phyloP scores from a whole-genome alignment of 495 filamentous ascomycete species.

The Trichoderma erinaceum region DNA sequence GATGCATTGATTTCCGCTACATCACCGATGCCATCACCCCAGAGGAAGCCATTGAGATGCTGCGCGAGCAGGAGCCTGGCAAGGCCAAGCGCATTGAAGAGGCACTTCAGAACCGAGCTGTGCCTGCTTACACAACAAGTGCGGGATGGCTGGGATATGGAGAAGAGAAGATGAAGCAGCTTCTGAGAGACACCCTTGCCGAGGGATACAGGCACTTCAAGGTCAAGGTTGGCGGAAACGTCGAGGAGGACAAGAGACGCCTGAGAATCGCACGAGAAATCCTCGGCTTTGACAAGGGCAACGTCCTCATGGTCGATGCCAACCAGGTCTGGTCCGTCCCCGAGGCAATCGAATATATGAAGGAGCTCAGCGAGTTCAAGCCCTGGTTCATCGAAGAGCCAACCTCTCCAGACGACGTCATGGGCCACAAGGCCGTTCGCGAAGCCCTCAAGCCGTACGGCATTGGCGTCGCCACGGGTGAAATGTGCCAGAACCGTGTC shows the following conservation, averaged over 20 bases:
- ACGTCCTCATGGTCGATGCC: slow-evolving; percentile 90
- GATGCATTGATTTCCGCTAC: slow-evolving; percentile 88
- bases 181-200: slow-evolving; percentile 64
- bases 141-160: slow-evolving; percentile 94
- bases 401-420: slow-evolving; percentile 87
- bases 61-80: slow-evolving; percentile 53
- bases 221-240: slow-evolving; percentile 72
- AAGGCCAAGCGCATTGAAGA: slow-evolving; percentile 64
- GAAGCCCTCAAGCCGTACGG: slow-evolving; percentile 67
- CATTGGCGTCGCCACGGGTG: slow-evolving; percentile 85
- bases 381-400: slow-evolving; percentile 98
- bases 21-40: slow-evolving; percentile 90
- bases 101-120: slow-evolving; percentile 62
- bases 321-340: slow-evolving; percentile 94
- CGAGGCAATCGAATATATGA: slow-evolving; percentile 85
- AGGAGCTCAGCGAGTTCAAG: slow-evolving; percentile 72
- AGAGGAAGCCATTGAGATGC: slow-evolving; percentile 68
- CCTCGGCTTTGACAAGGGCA: slow-evolving; percentile 80
- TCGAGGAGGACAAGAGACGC: slow-evolving; percentile 64
- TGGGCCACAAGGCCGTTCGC: slow-evolving; percentile 78
- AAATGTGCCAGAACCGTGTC: slow-evolving; percentile 95
- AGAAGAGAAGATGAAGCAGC: slow-evolving; percentile 70
- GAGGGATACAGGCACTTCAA: slow-evolving; percentile 87
- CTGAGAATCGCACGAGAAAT: slow-evolving; percentile 71
- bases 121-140: slow-evolving; percentile 86